Conservation (phyloP, 2,329 filamentous ascomycete genomes). For the Chaetomiaceae sp. region DNA sequence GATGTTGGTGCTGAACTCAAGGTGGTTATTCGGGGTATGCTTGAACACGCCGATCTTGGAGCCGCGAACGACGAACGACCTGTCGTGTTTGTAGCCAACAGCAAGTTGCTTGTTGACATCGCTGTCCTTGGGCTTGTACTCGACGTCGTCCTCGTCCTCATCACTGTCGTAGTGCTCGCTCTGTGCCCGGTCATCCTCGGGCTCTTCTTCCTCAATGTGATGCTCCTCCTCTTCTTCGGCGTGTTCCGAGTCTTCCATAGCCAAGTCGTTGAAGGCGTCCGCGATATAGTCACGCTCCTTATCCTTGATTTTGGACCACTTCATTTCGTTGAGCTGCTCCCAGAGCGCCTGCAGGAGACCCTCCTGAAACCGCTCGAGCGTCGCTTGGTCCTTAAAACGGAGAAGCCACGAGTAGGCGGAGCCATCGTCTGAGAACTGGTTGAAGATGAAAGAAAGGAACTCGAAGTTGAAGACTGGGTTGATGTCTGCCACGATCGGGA, state of each 20-base stretch:
- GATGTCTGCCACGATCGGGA: conserved; percentile 81
- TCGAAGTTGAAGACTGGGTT: conserved; percentile 99
- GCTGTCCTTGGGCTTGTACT: conserved; percentile 61
- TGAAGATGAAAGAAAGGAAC: conserved; percentile 98
- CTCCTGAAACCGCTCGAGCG: conserved; percentile 83
- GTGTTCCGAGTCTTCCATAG: conserved; percentile 73
- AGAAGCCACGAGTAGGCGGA: conserved; percentile 94
- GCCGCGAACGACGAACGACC: conserved; percentile 93
- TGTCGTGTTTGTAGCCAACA: conserved; percentile 94
- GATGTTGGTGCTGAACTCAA: conserved; percentile 96
- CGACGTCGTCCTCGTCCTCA: conserved; percentile 74
- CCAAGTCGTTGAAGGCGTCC: conserved; percentile 90
- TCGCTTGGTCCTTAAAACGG: conserved; percentile 78
- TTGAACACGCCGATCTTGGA: conserved; percentile 99
- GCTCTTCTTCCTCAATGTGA: conserved; percentile 49
- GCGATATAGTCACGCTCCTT: conserved; percentile 91
- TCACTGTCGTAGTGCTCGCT: conserved; percentile 57
- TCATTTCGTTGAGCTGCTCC: conserved; percentile 91
- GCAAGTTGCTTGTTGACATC: conserved; percentile 91
- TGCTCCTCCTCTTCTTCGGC: conserved; percentile 44
- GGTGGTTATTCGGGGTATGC: conserved; percentile 84
- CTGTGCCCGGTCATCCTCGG: conserved; percentile 51
- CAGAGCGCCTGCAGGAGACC: conserved; percentile 93
- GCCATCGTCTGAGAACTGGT: conserved; percentile 84
- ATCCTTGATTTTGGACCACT: conserved; percentile 91